Base-by-base conservation (phyloP, 2,329 filamentous ascomycete genomes). In the Stachybotrys echinatus region DNA sequence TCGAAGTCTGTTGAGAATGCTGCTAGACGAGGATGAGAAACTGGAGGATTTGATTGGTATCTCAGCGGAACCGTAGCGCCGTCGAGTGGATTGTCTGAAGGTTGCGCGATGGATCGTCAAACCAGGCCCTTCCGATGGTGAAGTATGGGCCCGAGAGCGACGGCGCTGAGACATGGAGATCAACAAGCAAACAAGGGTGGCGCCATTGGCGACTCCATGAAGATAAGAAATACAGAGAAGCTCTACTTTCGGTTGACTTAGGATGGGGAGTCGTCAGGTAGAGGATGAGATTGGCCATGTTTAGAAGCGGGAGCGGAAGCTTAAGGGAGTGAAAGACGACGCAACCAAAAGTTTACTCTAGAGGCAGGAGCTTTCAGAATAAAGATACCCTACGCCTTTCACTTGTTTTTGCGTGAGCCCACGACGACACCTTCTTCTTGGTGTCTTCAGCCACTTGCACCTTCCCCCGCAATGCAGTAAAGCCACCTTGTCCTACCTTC, bases 111-210 rank as follows among this genome's bases (percentile, higher is more conserved):
- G n/a, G 49, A 12, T n/a, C 37, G 45, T 23, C n/a, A 37, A 19
- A 39, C 37, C 45, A 37, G 19, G 19, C 22, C 31, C 8, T 23
- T 48, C 45, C 21, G 50, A 40, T 47, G 47, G 52, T 19, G 31
- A 42, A 48, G 49, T 50, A n/a, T 27, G 48, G 22, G 48, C 46
- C 27, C n/a, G 46, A 19, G 39, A 47, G 42, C 34, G 20, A 49
- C 12, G 43, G 40, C 46, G 48, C 51, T 53, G 12, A 47, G 52
- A 51, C 52, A 53, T 51, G 50, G 52, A 51, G 27, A 45, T 37
- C 44, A 12, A 23, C 27, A 34, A 34, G 27, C 27, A 34, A 10
- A 34, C 2, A 34, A 8, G 10, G 27, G 10, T 14, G 2, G 2
- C 14, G 27, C 14, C 5, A 2, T 8, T 34, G 27, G 3, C 3